A percentile compares a stretch with the other conserved stretches of the same genome.
phyloP scores from a whole-genome alignment of 192 early-diverging fungal species.

The Gonapodya sp. region DNA sequence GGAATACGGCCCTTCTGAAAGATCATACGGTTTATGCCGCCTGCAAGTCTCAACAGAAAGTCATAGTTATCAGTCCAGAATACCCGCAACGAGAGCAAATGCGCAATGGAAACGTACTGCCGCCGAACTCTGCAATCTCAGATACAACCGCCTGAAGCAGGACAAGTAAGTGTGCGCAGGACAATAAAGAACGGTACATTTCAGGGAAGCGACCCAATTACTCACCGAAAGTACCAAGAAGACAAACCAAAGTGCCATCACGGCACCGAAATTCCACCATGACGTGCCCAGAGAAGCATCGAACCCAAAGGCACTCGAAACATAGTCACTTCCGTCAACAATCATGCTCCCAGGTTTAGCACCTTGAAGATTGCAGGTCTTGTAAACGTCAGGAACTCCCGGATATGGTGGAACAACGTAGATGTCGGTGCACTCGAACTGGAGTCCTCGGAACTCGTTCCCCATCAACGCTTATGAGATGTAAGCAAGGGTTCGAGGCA shows the following conservation, averaged over 20 bases:
- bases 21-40: neutral
- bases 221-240: slow-evolving; percentile 11
- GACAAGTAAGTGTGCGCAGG: neutral
- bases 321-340: neutral
- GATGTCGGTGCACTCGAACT: slow-evolving; percentile 11
- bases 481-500: slow-evolving; percentile 52
- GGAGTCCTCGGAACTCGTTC: slow-evolving; percentile 46
- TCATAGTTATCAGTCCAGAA: neutral
- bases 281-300: neutral
- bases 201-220: neutral
- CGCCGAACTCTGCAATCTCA: neutral
- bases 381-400: neutral
- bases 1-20: neutral
- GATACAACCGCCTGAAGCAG: neutral
- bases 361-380: neutral
- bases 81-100: too few relatives aligned
- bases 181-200: too few relatives aligned
- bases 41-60: neutral
- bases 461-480: slow-evolving; percentile 45
- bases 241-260: slow-evolving; percentile 20
- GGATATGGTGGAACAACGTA: slow-evolving; percentile 4
- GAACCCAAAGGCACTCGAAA: neutral
- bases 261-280: slow-evolving; percentile 29
- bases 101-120: too few relatives aligned
- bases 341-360: neutral